Evolutionary conservation across 2,329 filamentous ascomycete genomes (phyloP).

Genomic region (Trichoderma afroharzianum): DNA sequence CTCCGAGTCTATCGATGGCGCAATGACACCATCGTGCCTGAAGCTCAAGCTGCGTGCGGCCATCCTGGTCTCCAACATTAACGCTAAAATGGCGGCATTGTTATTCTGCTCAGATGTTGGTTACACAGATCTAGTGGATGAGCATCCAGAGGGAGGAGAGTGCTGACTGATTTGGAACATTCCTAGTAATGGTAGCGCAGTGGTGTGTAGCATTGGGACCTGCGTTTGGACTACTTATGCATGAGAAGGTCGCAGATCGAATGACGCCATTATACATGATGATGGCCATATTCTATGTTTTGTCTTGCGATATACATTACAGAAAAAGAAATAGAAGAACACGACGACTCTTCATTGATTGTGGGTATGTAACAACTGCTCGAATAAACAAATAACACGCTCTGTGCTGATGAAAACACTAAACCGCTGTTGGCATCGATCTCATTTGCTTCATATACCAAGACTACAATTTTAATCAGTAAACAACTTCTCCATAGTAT

Average conservation of each 20-base stretch:
- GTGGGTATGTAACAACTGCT: neutral
- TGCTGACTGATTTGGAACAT: neutral
- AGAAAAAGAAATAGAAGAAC: neutral
- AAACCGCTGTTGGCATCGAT: neutral
- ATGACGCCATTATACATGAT: neutral
- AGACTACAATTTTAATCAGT: neutral
- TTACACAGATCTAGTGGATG: neutral
- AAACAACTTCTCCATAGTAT: neutral
- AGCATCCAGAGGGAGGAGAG: neutral
- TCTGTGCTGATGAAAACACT: neutral
- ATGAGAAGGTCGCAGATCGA: neutral
- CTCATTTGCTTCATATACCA: constrained; percentile 2
- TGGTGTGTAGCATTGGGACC: neutral
- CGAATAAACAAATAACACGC: neutral
- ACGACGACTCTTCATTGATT: neutral
- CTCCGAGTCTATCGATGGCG: neutral
- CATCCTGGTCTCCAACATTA: neutral
- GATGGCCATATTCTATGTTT: neutral
- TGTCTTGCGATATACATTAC: neutral
- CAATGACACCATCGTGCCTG: neutral
- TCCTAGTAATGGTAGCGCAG: neutral
- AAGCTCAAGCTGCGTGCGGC: neutral
- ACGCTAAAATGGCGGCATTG: constrained; percentile 22
- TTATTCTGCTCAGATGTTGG: neutral
- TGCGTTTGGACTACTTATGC: neutral